phyloP scores from a whole-genome alignment of 2,329 filamentous ascomycete species.

The Fusarium phyllophilum region DNA sequence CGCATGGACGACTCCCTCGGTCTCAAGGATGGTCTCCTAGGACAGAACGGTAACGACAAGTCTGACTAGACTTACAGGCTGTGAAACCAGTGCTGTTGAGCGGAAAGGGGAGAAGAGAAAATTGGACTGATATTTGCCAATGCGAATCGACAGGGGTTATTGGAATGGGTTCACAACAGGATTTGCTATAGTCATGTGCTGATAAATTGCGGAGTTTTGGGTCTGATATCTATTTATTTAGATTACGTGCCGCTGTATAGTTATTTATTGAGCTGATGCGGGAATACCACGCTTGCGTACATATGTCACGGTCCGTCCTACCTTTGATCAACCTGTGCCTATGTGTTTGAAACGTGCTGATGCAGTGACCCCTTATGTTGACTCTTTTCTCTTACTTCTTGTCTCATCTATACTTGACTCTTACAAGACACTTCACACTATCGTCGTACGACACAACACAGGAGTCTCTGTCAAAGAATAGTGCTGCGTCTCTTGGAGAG shows the following conservation, averaged over 20 bases:
- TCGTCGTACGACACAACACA: neutral
- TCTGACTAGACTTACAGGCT: conserved; percentile 43
- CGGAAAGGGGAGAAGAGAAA: neutral
- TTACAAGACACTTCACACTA: neutral
- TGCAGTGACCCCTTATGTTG: neutral
- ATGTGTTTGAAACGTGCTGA: neutral
- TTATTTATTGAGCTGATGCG: conserved; percentile 9
- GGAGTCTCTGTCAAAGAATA: neutral
- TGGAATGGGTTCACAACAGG: conserved; percentile 13
- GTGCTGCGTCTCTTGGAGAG: too few species aligned
- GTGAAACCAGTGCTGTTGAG: neutral
- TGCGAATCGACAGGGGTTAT: conserved; percentile 6
- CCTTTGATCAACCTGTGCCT: too few species aligned
- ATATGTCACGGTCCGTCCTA: conserved; percentile 17
- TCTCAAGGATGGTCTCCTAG: conserved; percentile 73
- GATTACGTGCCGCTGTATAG: conserved; percentile 33
- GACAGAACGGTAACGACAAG: conserved; percentile 52
- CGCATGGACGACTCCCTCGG: conserved; percentile 68
- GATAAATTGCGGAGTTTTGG: conserved; percentile 43
- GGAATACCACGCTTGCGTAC: conserved; percentile 28
- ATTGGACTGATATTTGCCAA: neutral
- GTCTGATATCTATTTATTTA: conserved; percentile 24
- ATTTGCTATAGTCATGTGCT: conserved; percentile 7
- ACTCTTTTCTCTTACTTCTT: neutral
- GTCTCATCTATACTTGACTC: neutral